Percentiles rank a stretch among this genome's conserved stretches.
These are phyloP conservation scores for Phyllachora maydis DNA, from an alignment of 2,329 filamentous ascomycete species.

Conservation along the genomic window DNA sequence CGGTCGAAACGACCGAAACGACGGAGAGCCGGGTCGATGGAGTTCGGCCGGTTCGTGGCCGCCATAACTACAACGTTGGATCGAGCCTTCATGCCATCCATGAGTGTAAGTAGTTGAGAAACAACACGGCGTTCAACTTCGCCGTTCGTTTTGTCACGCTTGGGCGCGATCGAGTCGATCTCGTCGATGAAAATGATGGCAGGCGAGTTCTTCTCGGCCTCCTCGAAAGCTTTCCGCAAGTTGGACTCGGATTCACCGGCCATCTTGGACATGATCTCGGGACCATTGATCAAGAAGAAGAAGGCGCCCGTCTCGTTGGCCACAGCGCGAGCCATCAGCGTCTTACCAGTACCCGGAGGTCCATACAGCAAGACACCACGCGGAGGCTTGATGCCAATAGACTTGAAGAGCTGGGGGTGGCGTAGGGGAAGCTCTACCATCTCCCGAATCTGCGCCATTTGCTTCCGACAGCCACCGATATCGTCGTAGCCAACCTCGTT, in stretches of 20 bases:
- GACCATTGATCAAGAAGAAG: constrained; percentile 98
- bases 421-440: constrained; percentile 92
- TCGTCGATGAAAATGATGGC: constrained; percentile 99
- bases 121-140: constrained; percentile 98
- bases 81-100: constrained; percentile 99
- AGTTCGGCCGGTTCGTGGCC: constrained; percentile 96
- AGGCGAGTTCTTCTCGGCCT: constrained; percentile 97
- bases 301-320: constrained; percentile 98
- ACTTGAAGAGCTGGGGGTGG: constrained; percentile 98
- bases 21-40: constrained; percentile 90
- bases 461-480: constrained; percentile 97
- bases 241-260: constrained; percentile 98
- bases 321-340: constrained; percentile 93
- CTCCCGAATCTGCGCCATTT: constrained; percentile 99
- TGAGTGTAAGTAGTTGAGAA: constrained; percentile 83
- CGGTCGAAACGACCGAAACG: constrained; percentile 98
- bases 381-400: constrained; percentile 97
- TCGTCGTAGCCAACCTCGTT: constrained; percentile 99
- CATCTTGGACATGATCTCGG: constrained; percentile 99
- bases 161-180: constrained; percentile 96
- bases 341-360: constrained; percentile 99
- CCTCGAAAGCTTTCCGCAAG: constrained; percentile 95
- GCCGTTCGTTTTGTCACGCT: constrained; percentile 99
- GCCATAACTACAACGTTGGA: constrained; percentile 99
- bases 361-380: constrained; percentile 94